A percentile compares a stretch with the other conserved stretches of the same genome.
Conservation (phyloP, 2,329 filamentous ascomycete genomes). For the Cladorrhinum sp. region DNA sequence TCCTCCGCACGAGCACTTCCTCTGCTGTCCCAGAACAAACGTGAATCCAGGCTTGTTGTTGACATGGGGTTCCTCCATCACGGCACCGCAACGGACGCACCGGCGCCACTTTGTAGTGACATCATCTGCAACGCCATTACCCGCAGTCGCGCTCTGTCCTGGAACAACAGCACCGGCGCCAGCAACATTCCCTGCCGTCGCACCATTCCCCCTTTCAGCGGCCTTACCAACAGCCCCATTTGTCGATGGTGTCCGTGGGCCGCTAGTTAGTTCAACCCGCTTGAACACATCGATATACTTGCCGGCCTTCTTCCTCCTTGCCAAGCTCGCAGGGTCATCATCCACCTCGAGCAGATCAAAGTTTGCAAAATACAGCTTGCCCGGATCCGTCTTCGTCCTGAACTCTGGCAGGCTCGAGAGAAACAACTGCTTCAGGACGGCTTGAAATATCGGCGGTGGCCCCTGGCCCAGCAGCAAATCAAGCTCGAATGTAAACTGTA, state of each 20-base stretch:
- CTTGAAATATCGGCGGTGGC: conserved; percentile 47
- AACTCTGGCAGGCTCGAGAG: conserved; percentile 57
- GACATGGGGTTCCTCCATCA: conserved; percentile 60
- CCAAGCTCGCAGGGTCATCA: conserved; percentile 51
- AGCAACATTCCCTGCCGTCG: background rate
- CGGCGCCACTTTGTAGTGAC: conserved; percentile 39
- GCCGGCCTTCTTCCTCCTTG: conserved; percentile 36
- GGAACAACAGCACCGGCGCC: background rate
- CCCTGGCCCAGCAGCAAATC: conserved; percentile 48
- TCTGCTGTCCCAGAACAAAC: conserved; percentile 54
- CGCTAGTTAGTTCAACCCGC: conserved; percentile 50
- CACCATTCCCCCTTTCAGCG: background rate
- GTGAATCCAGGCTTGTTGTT: conserved; percentile 47
- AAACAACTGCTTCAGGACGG: conserved; percentile 65
- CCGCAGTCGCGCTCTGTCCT: background rate
- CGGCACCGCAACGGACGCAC: conserved; percentile 59
- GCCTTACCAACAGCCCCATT: background rate
- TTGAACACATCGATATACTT: conserved; percentile 56
- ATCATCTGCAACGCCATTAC: conserved; percentile 2
- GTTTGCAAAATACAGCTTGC: conserved; percentile 70
- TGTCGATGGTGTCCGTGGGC: background rate
- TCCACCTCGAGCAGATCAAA: conserved; percentile 66
- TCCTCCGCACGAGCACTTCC: conserved; percentile 54
- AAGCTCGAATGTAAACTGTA: conserved; percentile 50
- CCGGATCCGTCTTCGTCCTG: conserved; percentile 58